A percentile compares a stretch with the other conserved stretches of the same genome.
These are phyloP conservation scores for Dothideomycetes sp. DNA, from an alignment of 2,329 filamentous ascomycete species.

Conservation along the genomic window DNA sequence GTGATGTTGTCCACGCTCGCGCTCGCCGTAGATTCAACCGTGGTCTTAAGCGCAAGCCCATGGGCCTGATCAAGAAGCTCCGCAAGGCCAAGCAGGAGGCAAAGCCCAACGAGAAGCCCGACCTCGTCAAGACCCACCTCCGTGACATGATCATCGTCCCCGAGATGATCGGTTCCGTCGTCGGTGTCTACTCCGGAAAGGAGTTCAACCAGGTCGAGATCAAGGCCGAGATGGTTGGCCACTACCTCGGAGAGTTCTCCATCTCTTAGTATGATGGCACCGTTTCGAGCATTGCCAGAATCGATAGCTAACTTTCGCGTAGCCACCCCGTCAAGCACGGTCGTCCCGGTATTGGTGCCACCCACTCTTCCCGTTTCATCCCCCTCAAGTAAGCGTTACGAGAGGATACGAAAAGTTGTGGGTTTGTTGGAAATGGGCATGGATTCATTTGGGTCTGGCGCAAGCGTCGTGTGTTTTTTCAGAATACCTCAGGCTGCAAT, in stretches of 20 bases:
- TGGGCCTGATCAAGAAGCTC: slow-evolving; percentile 99
- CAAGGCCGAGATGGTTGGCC: slow-evolving; percentile 99
- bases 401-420: slow-evolving; percentile 3
- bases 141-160: slow-evolving; percentile 99
- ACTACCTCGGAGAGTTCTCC: slow-evolving; percentile 98
- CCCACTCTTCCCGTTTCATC: slow-evolving; percentile 99
- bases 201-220: slow-evolving; percentile 99
- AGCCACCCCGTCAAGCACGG: slow-evolving; percentile 99
- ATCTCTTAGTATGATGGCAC: slow-evolving; percentile 84
- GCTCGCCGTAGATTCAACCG: slow-evolving; percentile 99
- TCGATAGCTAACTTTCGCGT: slow-evolving; percentile 39
- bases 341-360: slow-evolving; percentile 99
- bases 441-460: slow-evolving; percentile 6
- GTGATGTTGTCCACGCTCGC: slow-evolving; percentile 98
- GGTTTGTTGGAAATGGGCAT: slow-evolving; percentile 8
- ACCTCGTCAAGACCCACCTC: slow-evolving; percentile 97
- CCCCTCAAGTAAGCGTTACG: slow-evolving; percentile 78
- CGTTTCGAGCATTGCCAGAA: background rate
- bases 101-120: slow-evolving; percentile 99
- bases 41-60: slow-evolving; percentile 98
- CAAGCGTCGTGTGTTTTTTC: slow-evolving; percentile 5
- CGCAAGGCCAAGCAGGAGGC: slow-evolving; percentile 99
- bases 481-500: slow-evolving; percentile 8
- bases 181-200: slow-evolving; percentile 99
- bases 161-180: slow-evolving; percentile 98